phyloP scores from a whole-genome alignment of 2,329 filamentous ascomycete genomes.

The Pseudopyrenochaeta lycopersici region DNA sequence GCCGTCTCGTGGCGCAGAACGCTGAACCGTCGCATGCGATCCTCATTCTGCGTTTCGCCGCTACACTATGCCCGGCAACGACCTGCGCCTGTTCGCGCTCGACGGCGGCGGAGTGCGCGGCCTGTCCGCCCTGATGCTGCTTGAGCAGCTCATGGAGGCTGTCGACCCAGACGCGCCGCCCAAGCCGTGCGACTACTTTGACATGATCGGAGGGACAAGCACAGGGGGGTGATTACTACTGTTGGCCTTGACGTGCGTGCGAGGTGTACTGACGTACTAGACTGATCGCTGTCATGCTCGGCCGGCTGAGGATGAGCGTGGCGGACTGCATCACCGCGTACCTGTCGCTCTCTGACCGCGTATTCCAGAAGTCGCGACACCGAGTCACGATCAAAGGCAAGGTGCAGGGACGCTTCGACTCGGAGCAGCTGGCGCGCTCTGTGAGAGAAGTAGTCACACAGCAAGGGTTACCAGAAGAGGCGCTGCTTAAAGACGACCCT shows the following conservation, averaged over 20 bases:
- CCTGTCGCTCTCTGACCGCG: constrained; percentile 5
- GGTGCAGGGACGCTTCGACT: constrained; percentile 25
- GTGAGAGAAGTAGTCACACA: constrained; percentile 16
- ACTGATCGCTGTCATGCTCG: constrained; percentile 19
- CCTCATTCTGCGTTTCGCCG: too few species aligned
- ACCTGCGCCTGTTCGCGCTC: constrained; percentile 23
- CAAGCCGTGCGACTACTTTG: constrained; percentile 17
- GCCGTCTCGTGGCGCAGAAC: too few species aligned
- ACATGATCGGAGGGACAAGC: constrained; percentile 9
- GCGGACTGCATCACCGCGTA: constrained; percentile 16
- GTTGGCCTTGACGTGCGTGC: too few species aligned
- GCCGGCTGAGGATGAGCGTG: constrained; percentile 10
- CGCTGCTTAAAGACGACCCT: constrained; percentile 10
- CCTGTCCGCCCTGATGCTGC: constrained; percentile 16
- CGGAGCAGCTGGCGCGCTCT: constrained; percentile 20
- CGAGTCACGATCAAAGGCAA: constrained; percentile 17
- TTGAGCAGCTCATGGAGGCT: constrained; percentile 15
- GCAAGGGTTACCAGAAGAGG: constrained; percentile 18
- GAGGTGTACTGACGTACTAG: constrained; percentile 7
- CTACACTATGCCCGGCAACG: too few species aligned
- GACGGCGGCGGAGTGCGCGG: constrained; percentile 16
- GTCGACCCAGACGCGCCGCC: constrained; percentile 12
- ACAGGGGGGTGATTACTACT: constrained; percentile 9
- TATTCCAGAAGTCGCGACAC: constrained; percentile 17
- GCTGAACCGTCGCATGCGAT: too few species aligned